phyloP scores from a whole-genome alignment of 805 yeast genomes.

The Candida glaebosa region DNA sequence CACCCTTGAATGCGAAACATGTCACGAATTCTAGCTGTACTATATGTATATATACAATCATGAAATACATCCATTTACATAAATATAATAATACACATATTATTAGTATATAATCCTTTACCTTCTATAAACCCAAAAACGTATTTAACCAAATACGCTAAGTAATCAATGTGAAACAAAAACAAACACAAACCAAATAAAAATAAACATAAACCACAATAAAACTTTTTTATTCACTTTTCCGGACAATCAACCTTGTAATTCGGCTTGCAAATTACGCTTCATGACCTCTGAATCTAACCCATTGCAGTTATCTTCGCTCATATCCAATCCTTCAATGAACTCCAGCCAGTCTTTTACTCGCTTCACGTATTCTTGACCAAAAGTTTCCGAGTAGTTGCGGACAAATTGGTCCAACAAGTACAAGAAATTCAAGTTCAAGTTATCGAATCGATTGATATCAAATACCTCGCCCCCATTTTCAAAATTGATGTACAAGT shows the following conservation, averaged over 20 bases:
- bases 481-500: constrained; percentile 20
- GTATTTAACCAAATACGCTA: background rate
- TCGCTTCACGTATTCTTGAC: constrained; percentile 10
- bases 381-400: constrained; percentile 19
- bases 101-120: background rate
- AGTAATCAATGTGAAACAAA: background rate
- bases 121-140: background rate
- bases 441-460: constrained; percentile 11
- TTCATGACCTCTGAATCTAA: background rate
- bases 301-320: background rate
- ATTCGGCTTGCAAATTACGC: background rate
- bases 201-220: background rate
- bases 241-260: background rate
- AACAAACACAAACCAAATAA: background rate
- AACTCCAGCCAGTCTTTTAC: constrained; percentile 1
- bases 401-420: constrained; percentile 8
- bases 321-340: background rate
- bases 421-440: constrained; percentile 5
- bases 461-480: constrained; percentile 25
- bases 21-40: too few relatives aligned
- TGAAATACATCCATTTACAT: too few relatives aligned
- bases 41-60: too few relatives aligned
- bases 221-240: too few relatives aligned
- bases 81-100: background rate
- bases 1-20: too few relatives aligned